Evolutionary conservation across 345 rosid genomes (phyloP), one percentile per base, ranked within the genome.

Genomic region (Fremontodendron californicum): DNA sequence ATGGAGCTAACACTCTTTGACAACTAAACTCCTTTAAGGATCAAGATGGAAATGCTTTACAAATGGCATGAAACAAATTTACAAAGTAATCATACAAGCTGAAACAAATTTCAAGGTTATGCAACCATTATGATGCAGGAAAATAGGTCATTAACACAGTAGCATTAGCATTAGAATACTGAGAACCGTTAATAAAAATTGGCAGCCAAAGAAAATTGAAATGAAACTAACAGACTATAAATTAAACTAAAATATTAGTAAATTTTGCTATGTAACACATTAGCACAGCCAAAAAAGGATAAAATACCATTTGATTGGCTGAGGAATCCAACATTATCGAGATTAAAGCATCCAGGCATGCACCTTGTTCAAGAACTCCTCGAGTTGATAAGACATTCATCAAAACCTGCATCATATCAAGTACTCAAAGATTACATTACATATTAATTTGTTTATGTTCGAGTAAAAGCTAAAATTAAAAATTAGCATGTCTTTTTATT

Each of bases 341-440:
- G 78, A 92, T 86, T 63, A 93, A 82, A 74, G 98, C 94, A 85
- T 96, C 99, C 83, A 96, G 86, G 82, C 99, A 94, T 29, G 95
- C 97, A 73, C 94, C 94, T 90, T 91, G 93, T 81, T 89, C 99
- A 61, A 83, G 80, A 15, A 84, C 97, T 77, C 97, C 97, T 72
- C 91, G 86, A 62, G 88, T 90, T 46, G 99, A 89, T 72, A 96
- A 82, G 54, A 94, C 81, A 84, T 88, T 90, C 95, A 86, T 86
- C 83, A 88, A 81, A 80, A 88, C 82, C 91, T 86, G 72, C 58
- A 80, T 12, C 68, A 62, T 16, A 29, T 21, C 70, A 39, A 39
- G 27, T 15, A 35, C 35, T 63, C 60, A 9, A 62, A 19, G 31
- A 31, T 70, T 31, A 19, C 2, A 7, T 27, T 58, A 58, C 35